Conservation (phyloP, 306 rosid species). For the Cicer arietinum region DNA sequence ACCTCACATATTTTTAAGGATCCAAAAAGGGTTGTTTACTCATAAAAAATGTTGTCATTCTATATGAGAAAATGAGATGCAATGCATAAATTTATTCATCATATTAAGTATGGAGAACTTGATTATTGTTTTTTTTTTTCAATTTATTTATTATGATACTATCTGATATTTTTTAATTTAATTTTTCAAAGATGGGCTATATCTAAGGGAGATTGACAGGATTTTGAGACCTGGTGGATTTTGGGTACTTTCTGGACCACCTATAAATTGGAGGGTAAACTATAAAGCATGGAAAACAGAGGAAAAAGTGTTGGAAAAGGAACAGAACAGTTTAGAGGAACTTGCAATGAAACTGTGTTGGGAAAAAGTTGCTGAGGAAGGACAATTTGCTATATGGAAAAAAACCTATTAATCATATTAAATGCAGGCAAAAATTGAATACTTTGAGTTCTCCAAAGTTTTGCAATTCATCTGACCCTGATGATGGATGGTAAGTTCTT, state of each 20-base stretch:
- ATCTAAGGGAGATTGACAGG: slow-evolving; percentile 62
- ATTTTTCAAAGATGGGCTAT: slow-evolving; percentile 54
- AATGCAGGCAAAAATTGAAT: slow-evolving; percentile 48
- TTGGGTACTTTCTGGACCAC: slow-evolving; percentile 74
- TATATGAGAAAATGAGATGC: too few relatives aligned
- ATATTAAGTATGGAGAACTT: too few relatives aligned
- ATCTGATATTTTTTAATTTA: slow-evolving; percentile 27
- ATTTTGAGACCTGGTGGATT: slow-evolving; percentile 66
- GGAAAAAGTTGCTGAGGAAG: slow-evolving; percentile 62
- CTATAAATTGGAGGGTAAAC: slow-evolving; percentile 65
- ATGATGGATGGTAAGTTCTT: slow-evolving; percentile 59
- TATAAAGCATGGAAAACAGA: slow-evolving; percentile 53
- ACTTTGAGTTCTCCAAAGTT: slow-evolving; percentile 45
- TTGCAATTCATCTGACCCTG: slow-evolving; percentile 53
- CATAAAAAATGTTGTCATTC: too few relatives aligned
- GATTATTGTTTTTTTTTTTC: too few relatives aligned
- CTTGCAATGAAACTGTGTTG: slow-evolving; percentile 61
- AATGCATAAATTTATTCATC: too few relatives aligned
- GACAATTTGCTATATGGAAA: slow-evolving; percentile 56
- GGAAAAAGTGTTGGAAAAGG: slow-evolving; percentile 48
- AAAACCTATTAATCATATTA: slow-evolving; percentile 51
- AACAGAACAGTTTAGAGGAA: slow-evolving; percentile 55
- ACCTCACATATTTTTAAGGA: too few relatives aligned
- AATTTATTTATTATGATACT: neutral
- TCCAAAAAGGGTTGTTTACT: too few relatives aligned